Evolutionary conservation across 2,329 filamentous ascomycete species (phyloP).

Genomic region (Aspergillus luchuensis): DNA sequence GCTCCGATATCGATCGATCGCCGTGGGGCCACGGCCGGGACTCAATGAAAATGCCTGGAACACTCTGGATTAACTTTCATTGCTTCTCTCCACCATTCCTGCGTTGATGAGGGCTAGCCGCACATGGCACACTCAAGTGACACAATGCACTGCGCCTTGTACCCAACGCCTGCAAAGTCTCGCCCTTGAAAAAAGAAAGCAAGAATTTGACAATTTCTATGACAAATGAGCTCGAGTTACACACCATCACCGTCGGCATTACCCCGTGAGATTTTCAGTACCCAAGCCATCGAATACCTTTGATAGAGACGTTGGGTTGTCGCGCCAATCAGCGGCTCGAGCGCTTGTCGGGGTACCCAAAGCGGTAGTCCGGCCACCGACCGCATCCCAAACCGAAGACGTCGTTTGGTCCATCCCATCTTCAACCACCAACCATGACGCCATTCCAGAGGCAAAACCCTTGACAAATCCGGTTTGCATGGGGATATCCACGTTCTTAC

Average conservation of each 20-base stretch:
- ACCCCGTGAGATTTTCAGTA: background rate
- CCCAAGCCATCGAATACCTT: too few relatives aligned
- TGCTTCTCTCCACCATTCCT: background rate
- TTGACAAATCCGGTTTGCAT: background rate
- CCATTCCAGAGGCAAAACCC: background rate
- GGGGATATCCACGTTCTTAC: background rate
- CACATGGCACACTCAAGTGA: background rate
- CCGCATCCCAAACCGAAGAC: background rate
- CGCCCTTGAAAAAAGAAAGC: too few relatives aligned
- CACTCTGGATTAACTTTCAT: background rate
- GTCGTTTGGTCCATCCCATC: background rate
- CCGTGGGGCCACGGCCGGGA: background rate
- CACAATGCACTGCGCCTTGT: too few relatives aligned
- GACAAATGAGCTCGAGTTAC: too few relatives aligned
- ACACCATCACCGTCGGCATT: too few relatives aligned
- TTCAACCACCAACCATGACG: background rate
- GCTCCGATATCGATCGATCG: background rate
- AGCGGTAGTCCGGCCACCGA: background rate
- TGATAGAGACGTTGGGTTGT: background rate
- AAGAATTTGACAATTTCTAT: too few relatives aligned
- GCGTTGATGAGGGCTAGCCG: background rate
- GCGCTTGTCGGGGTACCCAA: background rate
- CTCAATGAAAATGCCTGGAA: background rate
- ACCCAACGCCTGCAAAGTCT: background rate
- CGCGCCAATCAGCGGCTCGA: background rate